phyloP scores from a whole-genome alignment of 1,284 basidiomycete species.

The Schizophyllum amplum region DNA sequence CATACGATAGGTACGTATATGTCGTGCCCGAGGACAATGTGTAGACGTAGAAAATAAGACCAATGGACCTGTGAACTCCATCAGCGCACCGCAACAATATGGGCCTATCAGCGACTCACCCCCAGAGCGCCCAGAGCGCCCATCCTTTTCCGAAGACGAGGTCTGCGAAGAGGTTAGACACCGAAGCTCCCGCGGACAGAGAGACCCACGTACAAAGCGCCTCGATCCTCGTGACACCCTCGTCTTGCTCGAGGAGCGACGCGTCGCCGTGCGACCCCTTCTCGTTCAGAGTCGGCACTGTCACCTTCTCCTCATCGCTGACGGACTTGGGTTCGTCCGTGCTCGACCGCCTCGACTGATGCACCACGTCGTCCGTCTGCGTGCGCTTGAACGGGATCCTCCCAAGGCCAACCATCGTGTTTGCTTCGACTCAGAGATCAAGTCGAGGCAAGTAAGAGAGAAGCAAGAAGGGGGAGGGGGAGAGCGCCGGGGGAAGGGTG shows the following conservation, averaged over 20 bases:
- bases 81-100: neutral
- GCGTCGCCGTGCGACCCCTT: neutral
- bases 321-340: neutral
- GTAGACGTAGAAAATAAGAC: constrained; percentile 25
- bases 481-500: neutral
- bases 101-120: neutral
- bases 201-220: constrained; percentile 5
- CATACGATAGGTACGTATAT: constrained; percentile 25
- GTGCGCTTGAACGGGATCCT: neutral
- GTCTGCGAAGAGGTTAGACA: neutral
- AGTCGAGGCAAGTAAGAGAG: neutral
- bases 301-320: neutral
- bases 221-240: constrained; percentile 9
- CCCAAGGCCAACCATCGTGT: neutral
- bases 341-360: neutral
- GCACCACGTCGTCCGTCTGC: neutral
- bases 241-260: constrained; percentile 5
- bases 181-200: neutral
- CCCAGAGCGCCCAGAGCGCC: constrained; percentile 10
- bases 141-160: constrained; percentile 9
- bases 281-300: neutral
- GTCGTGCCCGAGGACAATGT: constrained; percentile 44
- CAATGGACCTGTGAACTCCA: constrained; percentile 2
- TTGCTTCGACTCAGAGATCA: neutral
- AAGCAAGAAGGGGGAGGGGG: neutral